phyloP scores from a whole-genome alignment of 2,329 filamentous ascomycete species.

The Hirsutella minnesotensis region DNA sequence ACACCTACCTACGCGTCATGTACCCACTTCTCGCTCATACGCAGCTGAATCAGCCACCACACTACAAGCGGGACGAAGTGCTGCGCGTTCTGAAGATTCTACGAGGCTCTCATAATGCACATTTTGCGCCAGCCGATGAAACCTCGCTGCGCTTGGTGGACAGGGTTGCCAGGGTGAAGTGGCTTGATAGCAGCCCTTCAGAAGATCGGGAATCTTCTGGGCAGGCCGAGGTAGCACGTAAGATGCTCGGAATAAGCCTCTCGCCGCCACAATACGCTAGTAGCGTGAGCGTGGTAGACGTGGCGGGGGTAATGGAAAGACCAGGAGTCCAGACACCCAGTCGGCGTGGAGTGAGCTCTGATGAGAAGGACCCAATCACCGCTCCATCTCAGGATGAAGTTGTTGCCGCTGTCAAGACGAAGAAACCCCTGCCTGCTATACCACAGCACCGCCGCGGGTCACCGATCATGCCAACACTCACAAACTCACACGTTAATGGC shows the following conservation, averaged over 20 bases:
- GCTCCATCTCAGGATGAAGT: slow-evolving; percentile 9
- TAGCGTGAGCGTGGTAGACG: slow-evolving; percentile 62
- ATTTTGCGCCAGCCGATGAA: slow-evolving; percentile 72
- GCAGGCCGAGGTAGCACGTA: slow-evolving; percentile 39
- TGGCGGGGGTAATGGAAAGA: slow-evolving; percentile 70
- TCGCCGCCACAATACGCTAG: slow-evolving; percentile 55
- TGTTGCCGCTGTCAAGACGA: slow-evolving; percentile 19
- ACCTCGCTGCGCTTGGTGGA: slow-evolving; percentile 68
- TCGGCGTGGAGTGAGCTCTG: slow-evolving; percentile 29
- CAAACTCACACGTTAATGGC: slow-evolving; percentile 14
- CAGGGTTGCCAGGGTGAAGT: slow-evolving; percentile 61
- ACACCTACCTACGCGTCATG: slow-evolving; percentile 89
- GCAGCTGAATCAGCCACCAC: slow-evolving; percentile 71
- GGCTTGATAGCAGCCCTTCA: slow-evolving; percentile 42
- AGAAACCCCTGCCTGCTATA: slow-evolving; percentile 40
- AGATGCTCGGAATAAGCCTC: slow-evolving; percentile 60
- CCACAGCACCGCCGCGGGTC: slow-evolving; percentile 44
- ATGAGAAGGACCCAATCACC: slow-evolving; percentile 10
- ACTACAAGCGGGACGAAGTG: slow-evolving; percentile 88
- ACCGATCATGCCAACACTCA: slow-evolving; percentile 25
- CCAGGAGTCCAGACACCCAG: slow-evolving; percentile 75
- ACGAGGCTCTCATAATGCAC: slow-evolving; percentile 48
- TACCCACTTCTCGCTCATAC: slow-evolving; percentile 86
- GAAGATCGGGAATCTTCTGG: slow-evolving; percentile 20
- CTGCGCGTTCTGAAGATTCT: slow-evolving; percentile 64